Evolutionary conservation across 306 rosid genomes (phyloP).

Genomic region (Acacia acuminata): DNA sequence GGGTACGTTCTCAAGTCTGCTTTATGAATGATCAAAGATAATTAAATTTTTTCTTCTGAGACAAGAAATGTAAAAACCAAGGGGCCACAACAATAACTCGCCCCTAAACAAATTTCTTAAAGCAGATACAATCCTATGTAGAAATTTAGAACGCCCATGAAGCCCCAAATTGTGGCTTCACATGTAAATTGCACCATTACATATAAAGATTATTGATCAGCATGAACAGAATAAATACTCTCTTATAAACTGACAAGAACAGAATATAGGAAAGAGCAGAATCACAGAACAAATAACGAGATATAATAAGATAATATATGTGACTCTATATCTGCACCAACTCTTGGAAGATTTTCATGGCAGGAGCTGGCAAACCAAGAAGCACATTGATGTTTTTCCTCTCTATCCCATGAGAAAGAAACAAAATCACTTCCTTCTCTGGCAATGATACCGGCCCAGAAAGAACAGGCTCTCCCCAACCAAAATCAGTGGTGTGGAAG

Average conservation of each 20-base stretch:
- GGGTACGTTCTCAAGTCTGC: background rate
- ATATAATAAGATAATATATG: background rate
- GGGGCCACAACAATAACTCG: background rate
- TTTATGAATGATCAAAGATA: background rate
- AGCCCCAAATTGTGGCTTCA: constrained; percentile 10
- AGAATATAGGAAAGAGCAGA: constrained; percentile 13
- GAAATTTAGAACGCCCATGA: background rate
- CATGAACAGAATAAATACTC: constrained; percentile 33
- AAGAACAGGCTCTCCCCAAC: constrained; percentile 93
- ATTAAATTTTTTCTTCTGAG: background rate
- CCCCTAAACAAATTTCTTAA: constrained; percentile 13
- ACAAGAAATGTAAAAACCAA: constrained; percentile 1
- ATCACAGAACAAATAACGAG: background rate
- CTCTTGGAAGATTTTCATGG: constrained; percentile 80
- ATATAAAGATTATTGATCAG: constrained; percentile 24
- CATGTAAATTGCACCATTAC: constrained; percentile 9
- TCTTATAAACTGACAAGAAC: background rate
- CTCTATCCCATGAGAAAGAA: constrained; percentile 76
- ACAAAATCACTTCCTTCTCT: constrained; percentile 85
- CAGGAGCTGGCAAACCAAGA: constrained; percentile 83
- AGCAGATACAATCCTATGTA: background rate
- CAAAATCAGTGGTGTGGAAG: constrained; percentile 81
- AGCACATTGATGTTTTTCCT: constrained; percentile 82
- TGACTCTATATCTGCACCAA: constrained; percentile 54
- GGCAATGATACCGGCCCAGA: constrained; percentile 95